Evolutionary conservation across 129 eudicot genomes (phyloP).

Genomic region (carrot (Daucus carota)): DNA sequence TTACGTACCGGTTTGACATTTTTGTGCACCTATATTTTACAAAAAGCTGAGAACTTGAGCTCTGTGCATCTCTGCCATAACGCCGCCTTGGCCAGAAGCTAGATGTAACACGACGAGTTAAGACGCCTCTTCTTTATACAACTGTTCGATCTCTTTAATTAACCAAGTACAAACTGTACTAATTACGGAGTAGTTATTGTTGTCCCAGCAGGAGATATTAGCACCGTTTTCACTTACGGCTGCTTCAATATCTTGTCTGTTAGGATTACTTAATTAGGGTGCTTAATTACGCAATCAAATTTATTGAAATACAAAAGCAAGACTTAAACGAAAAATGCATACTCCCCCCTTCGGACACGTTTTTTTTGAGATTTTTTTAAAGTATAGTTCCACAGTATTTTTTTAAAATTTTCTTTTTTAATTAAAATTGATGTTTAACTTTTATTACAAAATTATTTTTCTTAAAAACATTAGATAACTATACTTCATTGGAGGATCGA

Average conservation of each 20-base stretch:
- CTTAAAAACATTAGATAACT: too few relatives aligned
- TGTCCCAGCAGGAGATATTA: background rate
- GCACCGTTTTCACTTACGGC: background rate
- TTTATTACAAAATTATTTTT: too few relatives aligned
- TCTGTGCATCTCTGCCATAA: constrained; percentile 23
- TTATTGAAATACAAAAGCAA: too few relatives aligned
- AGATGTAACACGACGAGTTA: background rate
- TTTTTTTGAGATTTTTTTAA: too few relatives aligned
- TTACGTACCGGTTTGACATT: constrained; percentile 16
- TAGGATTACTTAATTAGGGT: too few relatives aligned
- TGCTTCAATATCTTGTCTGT: background rate
- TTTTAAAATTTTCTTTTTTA: too few relatives aligned
- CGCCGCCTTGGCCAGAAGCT: constrained; percentile 31
- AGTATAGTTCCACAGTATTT: too few relatives aligned
- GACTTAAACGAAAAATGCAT: too few relatives aligned
- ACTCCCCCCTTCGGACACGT: too few relatives aligned
- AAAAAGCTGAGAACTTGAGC: constrained; percentile 23
- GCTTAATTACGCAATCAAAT: background rate
- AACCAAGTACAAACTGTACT: background rate
- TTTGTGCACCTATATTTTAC: constrained; percentile 6
- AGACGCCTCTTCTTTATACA: background rate
- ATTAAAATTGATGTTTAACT: too few relatives aligned
- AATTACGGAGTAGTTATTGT: background rate
- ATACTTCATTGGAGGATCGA: too few relatives aligned
- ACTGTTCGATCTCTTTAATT: background rate